Conservation (phyloP, 768 basidiomycete genomes). For the Amanita muscaria region DNA sequence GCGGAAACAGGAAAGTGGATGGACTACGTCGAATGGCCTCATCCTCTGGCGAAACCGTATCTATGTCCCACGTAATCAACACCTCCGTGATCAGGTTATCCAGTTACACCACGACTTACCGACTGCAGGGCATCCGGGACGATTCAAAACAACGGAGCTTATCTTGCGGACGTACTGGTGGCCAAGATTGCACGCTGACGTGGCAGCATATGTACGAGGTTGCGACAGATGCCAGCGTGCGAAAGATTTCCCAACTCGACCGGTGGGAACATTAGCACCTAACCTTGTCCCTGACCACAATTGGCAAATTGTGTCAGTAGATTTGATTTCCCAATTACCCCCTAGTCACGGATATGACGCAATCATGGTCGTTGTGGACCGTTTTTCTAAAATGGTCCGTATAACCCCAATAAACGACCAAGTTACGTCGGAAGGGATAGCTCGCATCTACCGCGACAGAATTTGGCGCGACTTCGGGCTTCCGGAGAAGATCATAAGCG, state of each 20-base stretch:
- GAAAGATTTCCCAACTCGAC: background rate
- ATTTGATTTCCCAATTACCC: background rate
- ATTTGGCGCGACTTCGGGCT: too few species aligned
- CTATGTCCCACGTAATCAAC: too few species aligned
- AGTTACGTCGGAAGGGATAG: too few species aligned
- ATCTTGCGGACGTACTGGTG: background rate
- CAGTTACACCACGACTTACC: too few species aligned
- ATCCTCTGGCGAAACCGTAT: too few species aligned
- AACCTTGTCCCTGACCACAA: background rate
- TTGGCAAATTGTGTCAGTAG: background rate
- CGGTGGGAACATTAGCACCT: background rate
- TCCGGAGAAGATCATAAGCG: too few species aligned
- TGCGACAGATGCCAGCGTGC: background rate
- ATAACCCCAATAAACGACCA: too few species aligned
- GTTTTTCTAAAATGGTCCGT: background rate
- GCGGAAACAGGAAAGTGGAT: too few species aligned
- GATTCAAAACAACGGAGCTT: background rate
- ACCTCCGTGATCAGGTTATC: too few species aligned
- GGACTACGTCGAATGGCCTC: too few species aligned
- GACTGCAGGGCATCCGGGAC: too few species aligned
- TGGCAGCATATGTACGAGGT: background rate
- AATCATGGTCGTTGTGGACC: background rate
- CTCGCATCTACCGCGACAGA: too few species aligned
- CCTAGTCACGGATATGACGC: background rate
- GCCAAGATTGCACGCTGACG: background rate